phyloP scores from a whole-genome alignment of 2,329 filamentous ascomycete species.

The Fusarium sp. region DNA sequence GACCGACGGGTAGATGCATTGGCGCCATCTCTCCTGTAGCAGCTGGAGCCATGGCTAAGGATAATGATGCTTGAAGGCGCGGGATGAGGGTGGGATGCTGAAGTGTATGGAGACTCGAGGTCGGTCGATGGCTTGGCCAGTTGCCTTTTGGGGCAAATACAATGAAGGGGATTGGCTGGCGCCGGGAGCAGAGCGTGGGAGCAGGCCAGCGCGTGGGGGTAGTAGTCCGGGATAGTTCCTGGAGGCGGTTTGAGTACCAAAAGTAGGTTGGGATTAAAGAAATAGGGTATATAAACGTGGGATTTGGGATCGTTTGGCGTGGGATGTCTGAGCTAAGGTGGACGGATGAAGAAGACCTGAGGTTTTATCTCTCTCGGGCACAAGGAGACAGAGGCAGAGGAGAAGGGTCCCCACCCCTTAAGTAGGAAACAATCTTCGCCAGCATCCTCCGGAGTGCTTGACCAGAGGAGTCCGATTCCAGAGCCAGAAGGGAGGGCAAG shows the following conservation, averaged over 20 bases:
- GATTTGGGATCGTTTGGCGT: conserved; percentile 30
- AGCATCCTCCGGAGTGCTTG: conserved; percentile 32
- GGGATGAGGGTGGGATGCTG: conserved; percentile 70
- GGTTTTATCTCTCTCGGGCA: conserved; percentile 35
- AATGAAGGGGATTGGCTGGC: conserved; percentile 50
- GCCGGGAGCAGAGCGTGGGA: conserved; percentile 46
- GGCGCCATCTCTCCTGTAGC: conserved; percentile 62
- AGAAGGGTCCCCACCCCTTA: conserved; percentile 49
- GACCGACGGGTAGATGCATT: conserved; percentile 61
- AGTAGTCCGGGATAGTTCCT: conserved; percentile 43
- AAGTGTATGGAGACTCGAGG: conserved; percentile 45
- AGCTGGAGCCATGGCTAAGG: conserved; percentile 64
- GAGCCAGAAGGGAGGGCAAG: conserved; percentile 30
- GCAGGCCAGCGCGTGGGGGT: conserved; percentile 48
- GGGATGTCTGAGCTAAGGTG: conserved; percentile 33
- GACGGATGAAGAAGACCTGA: conserved; percentile 20
- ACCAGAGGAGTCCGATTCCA: conserved; percentile 37
- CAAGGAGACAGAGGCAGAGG: conserved; percentile 23
- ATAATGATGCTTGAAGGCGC: conserved; percentile 63
- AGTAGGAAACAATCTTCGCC: conserved; percentile 45
- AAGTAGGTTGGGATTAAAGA: conserved; percentile 31
- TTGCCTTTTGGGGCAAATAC: conserved; percentile 51
- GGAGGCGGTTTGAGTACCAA: conserved; percentile 44
- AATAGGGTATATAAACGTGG: conserved; percentile 26
- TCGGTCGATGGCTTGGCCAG: conserved; percentile 50